Base-by-base conservation (phyloP, 805 yeast species). In the Candida sanyiensis region DNA sequence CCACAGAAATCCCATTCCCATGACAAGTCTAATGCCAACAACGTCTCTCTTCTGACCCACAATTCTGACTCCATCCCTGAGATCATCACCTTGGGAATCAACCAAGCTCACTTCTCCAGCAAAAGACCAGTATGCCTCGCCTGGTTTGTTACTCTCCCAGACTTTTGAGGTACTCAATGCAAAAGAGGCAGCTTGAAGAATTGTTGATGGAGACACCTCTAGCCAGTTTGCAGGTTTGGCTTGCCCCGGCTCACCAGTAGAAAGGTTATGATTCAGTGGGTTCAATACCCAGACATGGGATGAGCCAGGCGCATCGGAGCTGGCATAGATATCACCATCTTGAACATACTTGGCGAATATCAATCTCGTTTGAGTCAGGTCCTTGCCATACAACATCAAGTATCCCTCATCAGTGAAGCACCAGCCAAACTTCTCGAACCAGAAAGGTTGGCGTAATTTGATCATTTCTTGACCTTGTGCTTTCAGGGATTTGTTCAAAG, bases 341-440 rank as follows among this genome's bases (percentile, higher is more conserved):
- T 75, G 77, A 58, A 88, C 79, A 54, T 86, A 83, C 38, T 87
- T 74, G 50, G 80, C 80, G 53, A 83, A 83, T 20, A 93, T 73
- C 64, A 85, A 73, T 51, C 89, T 96, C 5, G 77, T 70, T 57
- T 90, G 97, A 5, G 75, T 58, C 17, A 70, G 73, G 56, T 93
- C 96, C 46, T 87, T 77, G 2, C 97, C 97, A 33, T 89, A 87
- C 39, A 93, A 60, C 42, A 94, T 83, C 35, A 93, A 63, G 54
- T 83, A 88, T 0, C 93, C 89, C 55, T 90, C 97, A 48, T 81
- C 78, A 0, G 96, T 75, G n/a, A 89, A 67, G 54, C 93, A 93
- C 98, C 98, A 93, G 53, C 71, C 77, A 59, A 81, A 90, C 59
- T 90, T 93, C 57, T 93, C 98, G 64, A 93, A 93, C 85, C 96